Evolutionary conservation across 352 stramenopile genomes (phyloP).

Genomic region (Globisporangium middletonii): DNA sequence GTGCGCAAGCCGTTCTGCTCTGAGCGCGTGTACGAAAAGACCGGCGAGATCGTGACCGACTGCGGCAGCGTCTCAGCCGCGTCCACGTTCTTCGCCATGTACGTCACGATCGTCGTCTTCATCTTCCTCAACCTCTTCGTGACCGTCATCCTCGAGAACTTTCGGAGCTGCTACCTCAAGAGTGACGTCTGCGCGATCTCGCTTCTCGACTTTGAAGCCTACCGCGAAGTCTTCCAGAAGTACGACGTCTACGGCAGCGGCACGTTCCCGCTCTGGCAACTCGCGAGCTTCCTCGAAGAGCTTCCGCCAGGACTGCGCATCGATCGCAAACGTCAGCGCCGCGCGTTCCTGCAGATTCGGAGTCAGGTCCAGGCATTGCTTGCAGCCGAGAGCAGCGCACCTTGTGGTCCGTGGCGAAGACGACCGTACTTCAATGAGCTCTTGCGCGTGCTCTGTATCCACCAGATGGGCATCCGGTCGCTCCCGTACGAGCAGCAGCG

Average conservation of each 20-base stretch:
- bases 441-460: constrained; percentile 66
- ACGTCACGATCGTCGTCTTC: constrained; percentile 73
- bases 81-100: constrained; percentile 62
- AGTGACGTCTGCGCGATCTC: constrained; percentile 69
- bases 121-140: constrained; percentile 84
- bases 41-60: constrained; percentile 43
- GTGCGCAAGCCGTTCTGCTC: constrained; percentile 45
- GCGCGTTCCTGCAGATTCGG: constrained; percentile 63
- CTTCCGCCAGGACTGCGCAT: constrained; percentile 48
- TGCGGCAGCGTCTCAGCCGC: constrained; percentile 41
- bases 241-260: constrained; percentile 52
- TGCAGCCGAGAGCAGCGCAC: constrained; percentile 16
- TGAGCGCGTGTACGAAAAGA: constrained; percentile 26
- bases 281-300: constrained; percentile 47
- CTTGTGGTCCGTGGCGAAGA: constrained; percentile 20
- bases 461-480: constrained; percentile 74
- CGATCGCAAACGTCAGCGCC: constrained; percentile 31
- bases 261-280: constrained; percentile 63
- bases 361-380: constrained; percentile 53
- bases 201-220: constrained; percentile 68
- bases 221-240: constrained; percentile 60
- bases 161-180: constrained; percentile 73
- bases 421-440: constrained; percentile 76
- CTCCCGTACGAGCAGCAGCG: constrained; percentile 76
- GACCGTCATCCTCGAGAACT: constrained; percentile 79